These are phyloP conservation scores for Fusarium decemcellulare DNA, from an alignment of 2,329 filamentous ascomycete species.

Conservation along the genomic window DNA sequence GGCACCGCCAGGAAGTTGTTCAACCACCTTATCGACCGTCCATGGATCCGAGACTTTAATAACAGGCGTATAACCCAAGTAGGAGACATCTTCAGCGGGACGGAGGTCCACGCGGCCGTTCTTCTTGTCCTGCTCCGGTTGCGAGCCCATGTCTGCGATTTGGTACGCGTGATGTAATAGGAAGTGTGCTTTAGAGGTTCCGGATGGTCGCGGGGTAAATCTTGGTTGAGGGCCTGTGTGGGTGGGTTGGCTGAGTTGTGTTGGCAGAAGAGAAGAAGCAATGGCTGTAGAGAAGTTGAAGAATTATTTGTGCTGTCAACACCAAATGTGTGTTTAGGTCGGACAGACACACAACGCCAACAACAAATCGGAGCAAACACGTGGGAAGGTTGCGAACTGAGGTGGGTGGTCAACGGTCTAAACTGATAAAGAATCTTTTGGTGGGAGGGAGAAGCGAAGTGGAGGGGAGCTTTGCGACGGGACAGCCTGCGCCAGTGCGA, in stretches of 20 bases:
- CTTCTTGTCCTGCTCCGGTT: constrained; percentile 38
- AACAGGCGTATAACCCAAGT: constrained; percentile 54
- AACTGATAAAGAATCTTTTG: constrained; percentile 14
- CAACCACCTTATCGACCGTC: constrained; percentile 74
- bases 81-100: constrained; percentile 32
- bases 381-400: constrained; percentile 1
- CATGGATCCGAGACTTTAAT: constrained; percentile 63
- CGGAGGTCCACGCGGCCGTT: constrained; percentile 37
- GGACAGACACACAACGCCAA: constrained; percentile 21
- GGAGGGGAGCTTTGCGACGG: constrained; percentile 11
- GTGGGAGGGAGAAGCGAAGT: constrained; percentile 5
- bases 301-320: constrained; percentile 3
- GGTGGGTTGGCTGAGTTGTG: constrained; percentile 1
- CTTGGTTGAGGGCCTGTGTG: constrained; percentile 9
- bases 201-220: constrained; percentile 30
- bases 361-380: constrained; percentile 14
- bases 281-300: neutral
- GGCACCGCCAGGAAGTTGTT: constrained; percentile 69
- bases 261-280: constrained; percentile 6
- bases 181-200: neutral
- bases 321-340: constrained; percentile 1
- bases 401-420: constrained; percentile 6
- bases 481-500: constrained; percentile 18
- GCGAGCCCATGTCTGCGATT: constrained; percentile 48
- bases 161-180: constrained; percentile 8